Conservation (phyloP, 2,329 filamentous ascomycete genomes). For the Fusarium luffae region DNA sequence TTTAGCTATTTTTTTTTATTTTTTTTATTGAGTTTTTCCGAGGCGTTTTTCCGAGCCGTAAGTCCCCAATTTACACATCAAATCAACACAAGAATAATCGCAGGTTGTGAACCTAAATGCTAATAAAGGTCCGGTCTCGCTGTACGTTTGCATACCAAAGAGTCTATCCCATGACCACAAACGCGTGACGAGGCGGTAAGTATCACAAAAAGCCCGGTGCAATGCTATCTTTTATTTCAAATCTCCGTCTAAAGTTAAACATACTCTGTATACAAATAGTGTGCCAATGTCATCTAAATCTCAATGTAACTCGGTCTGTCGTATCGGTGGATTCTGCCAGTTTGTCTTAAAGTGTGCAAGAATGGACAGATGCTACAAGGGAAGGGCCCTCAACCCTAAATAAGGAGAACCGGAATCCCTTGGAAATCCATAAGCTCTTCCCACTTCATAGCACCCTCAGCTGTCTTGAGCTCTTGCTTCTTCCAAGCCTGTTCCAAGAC, state of each 20-base stretch:
- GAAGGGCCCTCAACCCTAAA: not conserved
- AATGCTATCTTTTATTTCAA: no score
- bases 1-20: no score
- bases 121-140: no score
- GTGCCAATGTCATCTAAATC: not conserved
- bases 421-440: not conserved
- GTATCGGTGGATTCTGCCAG: not conserved
- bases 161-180: not conserved
- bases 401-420: not conserved
- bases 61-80: no score
- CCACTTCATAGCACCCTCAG: not conserved
- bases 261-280: not conserved
- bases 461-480: not conserved
- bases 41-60: no score
- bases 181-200: no score
- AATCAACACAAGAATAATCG: no score
- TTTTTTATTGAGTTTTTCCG: no score
- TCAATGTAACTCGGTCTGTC: not conserved
- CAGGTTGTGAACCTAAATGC: no score
- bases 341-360: not conserved
- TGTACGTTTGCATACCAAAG: no score
- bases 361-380: not conserved
- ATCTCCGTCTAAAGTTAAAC: not conserved
- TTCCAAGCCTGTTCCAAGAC: not conserved
- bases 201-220: fast-evolving